Evolutionary conservation across 768 basidiomycete species (phyloP).

Genomic region (Lactarius akahatsu): DNA sequence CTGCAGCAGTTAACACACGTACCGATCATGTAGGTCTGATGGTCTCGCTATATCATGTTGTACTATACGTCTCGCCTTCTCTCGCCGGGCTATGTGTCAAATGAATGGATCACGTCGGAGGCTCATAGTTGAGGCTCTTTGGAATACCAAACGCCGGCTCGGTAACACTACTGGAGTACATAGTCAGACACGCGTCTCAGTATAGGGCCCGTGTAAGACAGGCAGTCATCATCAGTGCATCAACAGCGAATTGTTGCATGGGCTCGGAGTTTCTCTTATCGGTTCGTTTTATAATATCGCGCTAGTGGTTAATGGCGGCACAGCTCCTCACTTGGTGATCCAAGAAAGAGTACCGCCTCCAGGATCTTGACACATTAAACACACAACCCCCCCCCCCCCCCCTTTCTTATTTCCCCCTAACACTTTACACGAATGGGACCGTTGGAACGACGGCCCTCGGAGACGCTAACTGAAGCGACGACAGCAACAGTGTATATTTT

Average conservation of each 20-base stretch:
- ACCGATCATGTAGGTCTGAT: constrained; percentile 19
- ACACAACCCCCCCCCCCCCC: background rate
- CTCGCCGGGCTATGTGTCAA: background rate
- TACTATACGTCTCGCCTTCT: constrained; percentile 20
- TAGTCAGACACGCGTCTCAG: constrained; percentile 6
- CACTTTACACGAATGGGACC: background rate
- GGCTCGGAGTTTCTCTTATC: constrained; percentile 14
- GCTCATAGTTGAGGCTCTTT: background rate
- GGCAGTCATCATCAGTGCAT: background rate
- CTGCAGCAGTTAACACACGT: constrained; percentile 1
- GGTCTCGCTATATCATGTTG: constrained; percentile 11
- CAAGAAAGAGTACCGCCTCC: background rate
- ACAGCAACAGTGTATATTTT: background rate
- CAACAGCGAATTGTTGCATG: background rate
- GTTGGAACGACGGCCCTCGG: background rate
- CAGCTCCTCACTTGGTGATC: background rate
- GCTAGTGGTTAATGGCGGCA: background rate
- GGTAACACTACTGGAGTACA: background rate
- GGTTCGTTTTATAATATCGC: background rate
- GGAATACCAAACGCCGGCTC: background rate
- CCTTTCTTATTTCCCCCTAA: background rate
- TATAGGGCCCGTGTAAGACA: background rate
- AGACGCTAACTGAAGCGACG: background rate
- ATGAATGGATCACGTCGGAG: constrained; percentile 4
- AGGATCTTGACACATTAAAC: background rate